Conservation (phyloP, 1,284 basidiomycete species). For the Phlebopus sp. region DNA sequence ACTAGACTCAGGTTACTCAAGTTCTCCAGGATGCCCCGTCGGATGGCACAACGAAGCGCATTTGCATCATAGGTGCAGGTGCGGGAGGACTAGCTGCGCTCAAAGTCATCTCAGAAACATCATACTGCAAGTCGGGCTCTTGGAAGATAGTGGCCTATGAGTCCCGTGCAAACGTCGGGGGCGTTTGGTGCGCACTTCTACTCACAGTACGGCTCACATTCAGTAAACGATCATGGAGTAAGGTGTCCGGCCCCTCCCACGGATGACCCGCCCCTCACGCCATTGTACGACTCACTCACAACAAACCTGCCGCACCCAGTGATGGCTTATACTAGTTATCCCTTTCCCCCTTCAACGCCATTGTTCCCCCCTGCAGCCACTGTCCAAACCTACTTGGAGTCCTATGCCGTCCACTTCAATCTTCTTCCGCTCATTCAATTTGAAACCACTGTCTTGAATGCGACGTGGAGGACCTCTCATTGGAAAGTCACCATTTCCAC, state of each 20-base stretch:
- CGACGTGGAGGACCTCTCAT: slow-evolving; percentile 39
- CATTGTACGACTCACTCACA: slow-evolving; percentile 72
- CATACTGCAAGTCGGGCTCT: slow-evolving; percentile 49
- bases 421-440: slow-evolving; percentile 56
- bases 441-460: slow-evolving; percentile 44
- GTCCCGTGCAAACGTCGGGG: slow-evolving; percentile 61
- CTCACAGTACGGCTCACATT: neutral
- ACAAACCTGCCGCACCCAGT: slow-evolving; percentile 75
- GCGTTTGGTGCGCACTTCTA: slow-evolving; percentile 58
- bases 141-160: slow-evolving; percentile 65
- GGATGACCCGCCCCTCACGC: slow-evolving; percentile 56
- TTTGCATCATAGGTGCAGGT: slow-evolving; percentile 70
- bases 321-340: slow-evolving; percentile 63
- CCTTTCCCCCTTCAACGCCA: slow-evolving; percentile 67
- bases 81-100: slow-evolving; percentile 65
- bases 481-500: slow-evolving; percentile 50
- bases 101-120: slow-evolving; percentile 57
- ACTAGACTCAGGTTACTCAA: too few species aligned
- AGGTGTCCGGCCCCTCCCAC: slow-evolving; percentile 57
- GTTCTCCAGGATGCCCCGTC: slow-evolving; percentile 5
- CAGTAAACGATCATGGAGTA: slow-evolving; percentile 5
- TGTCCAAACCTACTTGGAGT: slow-evolving; percentile 60
- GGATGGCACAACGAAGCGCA: slow-evolving; percentile 33
- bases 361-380: slow-evolving; percentile 58
- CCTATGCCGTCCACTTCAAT: slow-evolving; percentile 56